These are phyloP conservation scores for Solanum chmielewskii DNA, from an alignment of 257 asterid genomes.

Conservation along the genomic window DNA sequence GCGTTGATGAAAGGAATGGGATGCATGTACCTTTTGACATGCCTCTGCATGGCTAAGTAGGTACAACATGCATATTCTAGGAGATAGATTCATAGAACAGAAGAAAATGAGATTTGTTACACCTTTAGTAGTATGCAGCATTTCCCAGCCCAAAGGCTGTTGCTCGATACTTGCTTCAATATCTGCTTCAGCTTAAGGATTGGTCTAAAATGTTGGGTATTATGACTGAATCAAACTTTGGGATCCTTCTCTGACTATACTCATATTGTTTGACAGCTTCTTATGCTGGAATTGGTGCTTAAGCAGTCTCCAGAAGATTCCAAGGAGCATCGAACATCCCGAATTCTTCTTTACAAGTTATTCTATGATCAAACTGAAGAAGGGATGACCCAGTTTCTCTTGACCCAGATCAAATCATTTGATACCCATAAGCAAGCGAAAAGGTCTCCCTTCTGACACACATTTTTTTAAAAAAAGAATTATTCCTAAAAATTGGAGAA, in stretches of 20 bases:
- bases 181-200: not conserved
- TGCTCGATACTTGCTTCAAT: not conserved
- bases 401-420: conserved; percentile 83
- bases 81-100: not conserved
- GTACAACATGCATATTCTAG: not conserved
- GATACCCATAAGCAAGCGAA: conserved; percentile 75
- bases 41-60: not conserved
- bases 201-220: not conserved
- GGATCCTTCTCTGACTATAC: conserved; percentile 17
- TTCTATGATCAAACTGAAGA: conserved; percentile 98
- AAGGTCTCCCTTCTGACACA: conserved; percentile 36
- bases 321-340: conserved; percentile 79
- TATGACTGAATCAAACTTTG: not conserved
- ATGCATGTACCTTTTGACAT: not conserved
- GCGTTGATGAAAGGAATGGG: not conserved
- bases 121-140: not conserved
- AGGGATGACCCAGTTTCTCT: conserved; percentile 80
- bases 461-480: not conserved
- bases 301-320: conserved; percentile 73
- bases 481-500: not conserved
- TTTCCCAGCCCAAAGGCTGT: not conserved
- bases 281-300: conserved; percentile 86
- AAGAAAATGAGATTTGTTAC: not conserved
- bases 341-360: conserved; percentile 88
- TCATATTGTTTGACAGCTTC: conserved; percentile 43